Conservation (phyloP, 2,329 filamentous ascomycete genomes). For the Pseudogymnoascus sp. region DNA sequence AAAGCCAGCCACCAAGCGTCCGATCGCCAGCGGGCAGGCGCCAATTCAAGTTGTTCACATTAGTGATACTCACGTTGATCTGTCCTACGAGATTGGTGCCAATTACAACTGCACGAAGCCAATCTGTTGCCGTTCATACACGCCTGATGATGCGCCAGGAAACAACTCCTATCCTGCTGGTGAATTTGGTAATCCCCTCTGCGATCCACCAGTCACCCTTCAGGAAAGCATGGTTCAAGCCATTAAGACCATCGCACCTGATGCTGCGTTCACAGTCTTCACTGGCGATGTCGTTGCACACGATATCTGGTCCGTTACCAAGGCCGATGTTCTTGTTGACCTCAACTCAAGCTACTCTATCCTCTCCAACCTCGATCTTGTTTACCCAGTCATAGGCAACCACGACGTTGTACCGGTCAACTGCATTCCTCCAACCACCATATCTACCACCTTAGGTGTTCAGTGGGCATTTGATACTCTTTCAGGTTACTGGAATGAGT, state of each 20-base stretch:
- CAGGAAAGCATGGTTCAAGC: slow-evolving; percentile 34
- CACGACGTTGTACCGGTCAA: slow-evolving; percentile 34
- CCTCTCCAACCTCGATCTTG: slow-evolving; percentile 26
- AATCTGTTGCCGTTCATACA: slow-evolving; percentile 36
- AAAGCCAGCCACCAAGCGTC: slow-evolving; percentile 29
- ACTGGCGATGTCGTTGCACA: slow-evolving; percentile 28
- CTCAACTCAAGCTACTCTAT: slow-evolving; percentile 31
- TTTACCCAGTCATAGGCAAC: slow-evolving; percentile 34
- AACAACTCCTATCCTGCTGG: slow-evolving; percentile 32
- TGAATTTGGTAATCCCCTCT: slow-evolving; percentile 32
- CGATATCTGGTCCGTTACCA: slow-evolving; percentile 11
- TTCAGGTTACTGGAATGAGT: slow-evolving; percentile 28
- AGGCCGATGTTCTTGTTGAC: slow-evolving; percentile 28
- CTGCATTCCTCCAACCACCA: slow-evolving; percentile 28
- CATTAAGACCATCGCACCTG: slow-evolving; percentile 28
- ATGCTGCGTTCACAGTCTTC: slow-evolving; percentile 31
- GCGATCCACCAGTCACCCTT: slow-evolving; percentile 33
- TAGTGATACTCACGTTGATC: slow-evolving; percentile 37
- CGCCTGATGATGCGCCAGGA: slow-evolving; percentile 30
- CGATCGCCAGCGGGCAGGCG: slow-evolving; percentile 29
- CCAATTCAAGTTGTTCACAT: slow-evolving; percentile 36
- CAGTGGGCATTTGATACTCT: slow-evolving; percentile 35
- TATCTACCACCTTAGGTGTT: slow-evolving; percentile 23
- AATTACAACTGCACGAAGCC: slow-evolving; percentile 36
- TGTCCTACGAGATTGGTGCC: slow-evolving; percentile 32